Evolutionary conservation across 352 stramenopile genomes (phyloP), one percentile per base, ranked within the genome.

Genomic region (Poterioochromonas sp.): DNA sequence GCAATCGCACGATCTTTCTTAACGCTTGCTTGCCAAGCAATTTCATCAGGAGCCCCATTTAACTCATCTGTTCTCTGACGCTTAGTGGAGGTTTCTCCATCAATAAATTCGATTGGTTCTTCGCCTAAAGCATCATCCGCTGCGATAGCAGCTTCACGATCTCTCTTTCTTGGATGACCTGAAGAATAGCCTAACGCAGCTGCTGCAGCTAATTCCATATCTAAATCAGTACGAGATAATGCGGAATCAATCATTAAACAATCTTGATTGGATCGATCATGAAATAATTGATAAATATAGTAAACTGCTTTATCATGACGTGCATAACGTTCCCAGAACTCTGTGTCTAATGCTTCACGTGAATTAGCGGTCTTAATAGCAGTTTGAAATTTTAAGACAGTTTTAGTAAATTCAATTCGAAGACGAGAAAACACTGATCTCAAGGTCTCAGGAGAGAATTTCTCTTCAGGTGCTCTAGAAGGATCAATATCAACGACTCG

Each of bases 301-400:
- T 68, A 68, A 15, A 68, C 5, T 11, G 12, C 58, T 39, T 68
- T 68, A 26, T 68, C 58, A 39, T 68, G 58, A 15, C 26, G 5
- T 11, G 58, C 58, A 26, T 40, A 68, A 26, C 58, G 58, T 39
- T 68, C 58, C 58, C 58, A 68, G 58, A 68, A 68, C 58, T 68
- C 58, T 68, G 12, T 11, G 29, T 68, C 58, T 5, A 68, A 18
- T 32, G 12, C 58, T 26, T 68, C 58, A 26, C 12, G 58, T 15
- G 58, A 37, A 26, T 26, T 26, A 26, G 47, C 15, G 5, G 26
- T 18, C 58, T 68, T 68, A 18, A 35, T 12, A 32, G 58, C 26
- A 32, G 58, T 29, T 5, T 32, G 26, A 26, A 68, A 68, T 39
- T 68, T 68, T 26, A 68, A 39, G 11, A 68, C 5, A 32, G 58